phyloP scores from a whole-genome alignment of 164 flowering plant species.

The Kalanchoe fedtschenkoi region DNA sequence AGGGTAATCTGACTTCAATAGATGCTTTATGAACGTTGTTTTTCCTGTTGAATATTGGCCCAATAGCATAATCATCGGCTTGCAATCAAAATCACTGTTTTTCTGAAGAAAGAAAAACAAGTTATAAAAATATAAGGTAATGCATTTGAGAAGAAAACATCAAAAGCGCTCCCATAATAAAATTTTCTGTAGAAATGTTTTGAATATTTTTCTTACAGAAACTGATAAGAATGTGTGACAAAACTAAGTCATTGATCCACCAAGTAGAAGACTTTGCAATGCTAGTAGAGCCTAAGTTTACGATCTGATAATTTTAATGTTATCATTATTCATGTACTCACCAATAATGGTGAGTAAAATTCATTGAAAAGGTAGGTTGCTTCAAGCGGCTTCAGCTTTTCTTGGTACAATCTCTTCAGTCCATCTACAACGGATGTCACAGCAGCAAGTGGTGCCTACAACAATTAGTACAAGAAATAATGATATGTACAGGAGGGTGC shows the following conservation, averaged over 20 bases:
- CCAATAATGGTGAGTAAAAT: constrained; percentile 78
- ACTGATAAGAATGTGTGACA: too few relatives aligned
- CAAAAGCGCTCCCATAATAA: too few relatives aligned
- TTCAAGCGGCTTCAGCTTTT: constrained; percentile 91
- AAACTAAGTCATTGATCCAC: too few relatives aligned
- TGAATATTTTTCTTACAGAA: too few relatives aligned
- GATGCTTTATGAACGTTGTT: constrained; percentile 91
- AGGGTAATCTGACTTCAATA: constrained; percentile 66
- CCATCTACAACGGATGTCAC: constrained; percentile 93
- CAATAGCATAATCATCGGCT: constrained; percentile 97
- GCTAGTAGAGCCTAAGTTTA: too few relatives aligned
- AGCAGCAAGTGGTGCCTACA: constrained; percentile 30
- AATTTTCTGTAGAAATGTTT: too few relatives aligned
- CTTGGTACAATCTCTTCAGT: constrained; percentile 68
- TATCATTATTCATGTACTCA: constrained; percentile 22
- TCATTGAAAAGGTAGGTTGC: constrained; percentile 74
- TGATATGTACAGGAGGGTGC: too few relatives aligned
- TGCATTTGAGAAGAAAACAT: too few relatives aligned
- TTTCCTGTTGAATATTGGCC: constrained; percentile 99
- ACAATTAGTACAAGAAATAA: neutral
- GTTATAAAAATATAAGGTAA: neutral
- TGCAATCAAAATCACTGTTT: constrained; percentile 91
- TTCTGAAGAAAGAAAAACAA: constrained; percentile 33
- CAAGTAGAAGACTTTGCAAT: too few relatives aligned
- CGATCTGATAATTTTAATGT: neutral